phyloP scores from a whole-genome alignment of 176 grass and related monocot genomes.

The Paspalum notatum region DNA sequence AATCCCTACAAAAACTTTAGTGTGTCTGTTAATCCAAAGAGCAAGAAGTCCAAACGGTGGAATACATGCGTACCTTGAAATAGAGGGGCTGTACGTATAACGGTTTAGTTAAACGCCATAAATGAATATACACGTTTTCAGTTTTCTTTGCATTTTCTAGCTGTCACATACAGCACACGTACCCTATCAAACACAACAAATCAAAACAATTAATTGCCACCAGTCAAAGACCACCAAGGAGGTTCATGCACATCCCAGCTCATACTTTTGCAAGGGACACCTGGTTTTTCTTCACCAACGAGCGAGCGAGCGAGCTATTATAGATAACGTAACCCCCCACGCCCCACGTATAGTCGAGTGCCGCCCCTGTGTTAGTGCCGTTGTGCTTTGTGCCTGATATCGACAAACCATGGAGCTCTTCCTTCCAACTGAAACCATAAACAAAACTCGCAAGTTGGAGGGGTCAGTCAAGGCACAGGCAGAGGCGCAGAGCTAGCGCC shows the following conservation, averaged over 20 bases:
- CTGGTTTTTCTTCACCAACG: background rate
- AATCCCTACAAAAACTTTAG: too few species aligned
- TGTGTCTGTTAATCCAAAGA: too few species aligned
- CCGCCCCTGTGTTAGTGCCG: background rate
- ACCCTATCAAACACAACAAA: background rate
- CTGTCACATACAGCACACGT: background rate
- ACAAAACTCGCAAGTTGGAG: conserved; percentile 5
- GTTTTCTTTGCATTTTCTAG: background rate
- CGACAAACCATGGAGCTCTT: conserved; percentile 19
- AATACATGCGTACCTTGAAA: too few species aligned
- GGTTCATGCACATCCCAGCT: background rate
- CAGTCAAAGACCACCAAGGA: background rate
- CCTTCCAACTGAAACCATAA: conserved; percentile 34
- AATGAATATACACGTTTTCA: background rate
- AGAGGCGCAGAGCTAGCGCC: conserved; percentile 27
- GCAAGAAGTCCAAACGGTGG: too few species aligned
- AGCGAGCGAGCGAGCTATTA: too few species aligned
- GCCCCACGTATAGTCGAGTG: background rate
- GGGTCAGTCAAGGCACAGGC: too few species aligned
- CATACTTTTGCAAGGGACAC: background rate
- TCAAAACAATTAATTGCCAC: background rate
- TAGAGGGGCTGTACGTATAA: too few species aligned
- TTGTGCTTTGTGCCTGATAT: conserved; percentile 3
- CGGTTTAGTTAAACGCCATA: too few species aligned
- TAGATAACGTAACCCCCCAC: background rate